Evolutionary conservation across 352 stramenopile genomes (phyloP).

Genomic region (Achlya hypogyna): DNA sequence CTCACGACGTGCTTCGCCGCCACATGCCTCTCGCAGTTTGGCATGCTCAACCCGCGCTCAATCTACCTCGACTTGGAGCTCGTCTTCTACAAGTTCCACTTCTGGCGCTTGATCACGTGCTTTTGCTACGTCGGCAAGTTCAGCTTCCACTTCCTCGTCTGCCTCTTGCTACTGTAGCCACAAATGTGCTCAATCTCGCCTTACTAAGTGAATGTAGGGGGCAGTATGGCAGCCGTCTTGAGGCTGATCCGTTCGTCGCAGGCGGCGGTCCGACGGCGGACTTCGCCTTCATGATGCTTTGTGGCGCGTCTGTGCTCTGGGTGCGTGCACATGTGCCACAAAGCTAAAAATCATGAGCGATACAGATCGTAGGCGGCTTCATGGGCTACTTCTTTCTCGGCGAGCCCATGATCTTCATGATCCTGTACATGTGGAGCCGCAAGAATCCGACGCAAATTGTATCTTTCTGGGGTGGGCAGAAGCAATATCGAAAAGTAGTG

Average conservation of each 20-base stretch:
- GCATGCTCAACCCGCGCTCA: constrained; percentile 68
- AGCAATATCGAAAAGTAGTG: background rate
- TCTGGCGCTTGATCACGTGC: constrained; percentile 82
- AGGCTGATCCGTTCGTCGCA: constrained; percentile 77
- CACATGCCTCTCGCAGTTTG: constrained; percentile 66
- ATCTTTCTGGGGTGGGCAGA: constrained; percentile 65
- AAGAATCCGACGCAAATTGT: constrained; percentile 73
- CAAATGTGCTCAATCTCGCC: background rate
- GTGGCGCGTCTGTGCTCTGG: constrained; percentile 64
- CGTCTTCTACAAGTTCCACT: constrained; percentile 78
- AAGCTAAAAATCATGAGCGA: background rate
- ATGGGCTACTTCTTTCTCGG: constrained; percentile 78
- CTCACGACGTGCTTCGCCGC: constrained; percentile 75
- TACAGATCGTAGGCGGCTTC: constrained; percentile 71
- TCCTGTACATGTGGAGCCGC: constrained; percentile 87
- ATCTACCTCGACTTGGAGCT: constrained; percentile 82
- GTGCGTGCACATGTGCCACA: constrained; percentile 28
- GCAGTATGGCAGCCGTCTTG: constrained; percentile 33
- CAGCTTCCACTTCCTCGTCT: constrained; percentile 85
- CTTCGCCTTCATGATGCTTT: constrained; percentile 87
- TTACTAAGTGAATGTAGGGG: background rate
- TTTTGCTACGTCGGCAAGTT: constrained; percentile 86
- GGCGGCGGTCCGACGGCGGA: constrained; percentile 72
- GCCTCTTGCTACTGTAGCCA: constrained; percentile 83
- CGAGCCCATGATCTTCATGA: constrained; percentile 84